Conservation (phyloP, 2,329 filamentous ascomycete genomes). For the Ilyonectria mors-panacis region DNA sequence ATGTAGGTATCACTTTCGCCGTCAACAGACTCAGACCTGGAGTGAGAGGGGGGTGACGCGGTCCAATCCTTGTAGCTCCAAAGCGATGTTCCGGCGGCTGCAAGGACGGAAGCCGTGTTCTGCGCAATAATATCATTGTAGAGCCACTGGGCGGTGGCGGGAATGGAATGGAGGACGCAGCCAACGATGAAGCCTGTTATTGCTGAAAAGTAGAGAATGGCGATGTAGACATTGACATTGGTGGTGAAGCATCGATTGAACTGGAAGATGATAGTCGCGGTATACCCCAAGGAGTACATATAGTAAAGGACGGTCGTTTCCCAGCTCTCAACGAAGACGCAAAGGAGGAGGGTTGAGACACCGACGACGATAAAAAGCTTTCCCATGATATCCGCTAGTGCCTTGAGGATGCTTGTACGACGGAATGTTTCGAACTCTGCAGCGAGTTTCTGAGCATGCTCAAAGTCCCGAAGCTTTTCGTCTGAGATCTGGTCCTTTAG, state of each 20-base stretch:
- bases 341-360: conserved; percentile 23
- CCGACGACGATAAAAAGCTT: conserved; percentile 33
- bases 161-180: conserved; percentile 27
- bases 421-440: conserved; percentile 23
- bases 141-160: conserved; percentile 18
- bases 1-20: background rate
- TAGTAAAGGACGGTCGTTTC: conserved; percentile 31
- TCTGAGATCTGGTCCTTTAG: conserved; percentile 30
- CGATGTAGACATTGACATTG: conserved; percentile 22
- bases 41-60: background rate
- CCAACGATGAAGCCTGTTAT: conserved; percentile 28
- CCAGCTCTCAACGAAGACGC: conserved; percentile 25
- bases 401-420: conserved; percentile 30
- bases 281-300: conserved; percentile 30
- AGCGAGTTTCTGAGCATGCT: conserved; percentile 19
- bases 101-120: conserved; percentile 26
- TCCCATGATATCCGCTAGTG: conserved; percentile 17
- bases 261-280: conserved; percentile 31
- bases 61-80: conserved; percentile 31
- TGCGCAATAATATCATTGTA: conserved; percentile 32
- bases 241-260: conserved; percentile 37
- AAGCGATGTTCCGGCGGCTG: conserved; percentile 27
- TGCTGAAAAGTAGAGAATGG: conserved; percentile 27
- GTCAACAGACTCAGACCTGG: background rate
- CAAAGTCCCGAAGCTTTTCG: conserved; percentile 23